Percentiles rank a stretch among this genome's conserved stretches.
These are phyloP conservation scores for Xylariaceae sp. DNA, from an alignment of 2,329 filamentous ascomycete species.

Conservation along the genomic window DNA sequence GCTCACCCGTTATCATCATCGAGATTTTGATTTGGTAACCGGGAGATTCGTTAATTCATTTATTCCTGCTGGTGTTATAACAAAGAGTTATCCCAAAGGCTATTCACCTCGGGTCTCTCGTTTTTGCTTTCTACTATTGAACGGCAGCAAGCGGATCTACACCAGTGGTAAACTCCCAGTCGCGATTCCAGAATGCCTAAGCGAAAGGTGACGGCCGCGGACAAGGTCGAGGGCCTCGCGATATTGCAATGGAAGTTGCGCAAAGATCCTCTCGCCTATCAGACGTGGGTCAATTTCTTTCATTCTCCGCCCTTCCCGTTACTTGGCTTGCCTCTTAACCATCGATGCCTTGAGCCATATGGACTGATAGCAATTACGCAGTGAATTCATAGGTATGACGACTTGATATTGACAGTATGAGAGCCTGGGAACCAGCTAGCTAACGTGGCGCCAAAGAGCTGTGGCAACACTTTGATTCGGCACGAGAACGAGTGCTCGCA, in stretches of 20 bases:
- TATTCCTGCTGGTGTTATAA: neutral
- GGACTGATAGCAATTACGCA: conserved; percentile 7
- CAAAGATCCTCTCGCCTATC: conserved; percentile 20
- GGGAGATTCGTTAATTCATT: neutral
- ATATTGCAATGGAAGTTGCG: conserved; percentile 20
- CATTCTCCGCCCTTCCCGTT: neutral
- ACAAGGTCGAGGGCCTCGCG: conserved; percentile 18
- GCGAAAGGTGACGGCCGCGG: conserved; percentile 17
- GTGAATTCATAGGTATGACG: conserved; percentile 18
- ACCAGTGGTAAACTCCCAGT: neutral
- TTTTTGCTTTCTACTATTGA: neutral
- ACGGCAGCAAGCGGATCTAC: neutral
- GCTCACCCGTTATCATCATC: neutral
- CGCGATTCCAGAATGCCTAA: conserved; percentile 12
- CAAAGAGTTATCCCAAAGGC: neutral
- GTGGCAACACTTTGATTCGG: conserved; percentile 85
- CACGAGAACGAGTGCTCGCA: conserved; percentile 84
- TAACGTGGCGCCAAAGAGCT: conserved; percentile 65
- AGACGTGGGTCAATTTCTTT: conserved; percentile 9
- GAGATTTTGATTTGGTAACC: neutral
- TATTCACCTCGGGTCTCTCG: neutral
- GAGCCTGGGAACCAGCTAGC: neutral
- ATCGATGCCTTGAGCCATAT: neutral
- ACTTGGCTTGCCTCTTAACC: neutral
- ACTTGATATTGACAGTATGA: neutral